These are phyloP conservation scores for Citrus glauca DNA, from an alignment of 345 rosid genomes.

Conservation along the genomic window DNA sequence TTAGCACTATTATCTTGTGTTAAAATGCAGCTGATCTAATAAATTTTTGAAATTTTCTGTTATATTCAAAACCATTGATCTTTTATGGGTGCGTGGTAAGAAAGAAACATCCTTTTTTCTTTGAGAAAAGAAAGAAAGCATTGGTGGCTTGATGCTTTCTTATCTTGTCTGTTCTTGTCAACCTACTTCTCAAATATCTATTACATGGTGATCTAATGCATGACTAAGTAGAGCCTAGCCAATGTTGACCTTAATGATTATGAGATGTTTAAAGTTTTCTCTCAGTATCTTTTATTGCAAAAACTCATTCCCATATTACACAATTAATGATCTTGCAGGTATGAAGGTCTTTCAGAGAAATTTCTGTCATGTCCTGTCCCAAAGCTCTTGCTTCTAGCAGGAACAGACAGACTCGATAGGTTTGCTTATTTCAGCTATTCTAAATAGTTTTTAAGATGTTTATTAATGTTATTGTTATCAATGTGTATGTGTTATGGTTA, in stretches of 20 bases:
- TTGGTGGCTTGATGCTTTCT: neutral
- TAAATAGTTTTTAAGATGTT: neutral
- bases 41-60: neutral
- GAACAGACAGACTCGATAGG: conserved; percentile 92
- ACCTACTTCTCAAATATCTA: neutral
- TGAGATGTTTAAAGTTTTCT: neutral
- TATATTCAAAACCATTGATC: neutral
- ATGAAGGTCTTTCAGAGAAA: conserved; percentile 90
- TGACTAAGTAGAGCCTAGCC: neutral
- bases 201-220: neutral
- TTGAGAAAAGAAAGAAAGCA: neutral
- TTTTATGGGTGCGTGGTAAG: neutral
- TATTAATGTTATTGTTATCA: neutral
- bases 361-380: conserved; percentile 83
- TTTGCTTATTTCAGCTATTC: neutral
- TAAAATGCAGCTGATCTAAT: neutral
- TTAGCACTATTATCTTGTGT: neutral
- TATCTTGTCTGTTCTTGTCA: neutral
- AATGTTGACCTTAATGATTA: neutral
- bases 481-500: neutral
- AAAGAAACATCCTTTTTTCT: neutral
- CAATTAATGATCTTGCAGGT: conserved; percentile 51
- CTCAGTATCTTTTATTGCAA: neutral
- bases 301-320: conserved; percentile 4
- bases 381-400: conserved; percentile 82